Evolutionary conservation across 2,329 filamentous ascomycete genomes (phyloP).

Genomic region (Colletotrichum gigasporum): DNA sequence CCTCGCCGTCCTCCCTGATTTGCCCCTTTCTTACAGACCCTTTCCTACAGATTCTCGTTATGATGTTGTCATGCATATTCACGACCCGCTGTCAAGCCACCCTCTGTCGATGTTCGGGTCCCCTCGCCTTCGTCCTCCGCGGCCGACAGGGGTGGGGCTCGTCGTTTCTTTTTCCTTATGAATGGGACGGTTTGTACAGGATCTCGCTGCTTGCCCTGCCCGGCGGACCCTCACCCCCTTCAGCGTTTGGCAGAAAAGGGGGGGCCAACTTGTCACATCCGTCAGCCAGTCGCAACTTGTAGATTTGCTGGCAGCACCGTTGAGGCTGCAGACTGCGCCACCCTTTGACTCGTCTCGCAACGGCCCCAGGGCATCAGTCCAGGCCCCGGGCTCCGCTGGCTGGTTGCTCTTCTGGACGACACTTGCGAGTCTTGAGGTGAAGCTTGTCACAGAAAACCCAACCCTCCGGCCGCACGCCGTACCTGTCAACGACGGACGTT

Average conservation of each 20-base stretch:
- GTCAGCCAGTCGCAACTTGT: constrained; percentile 30
- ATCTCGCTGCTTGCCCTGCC: constrained; percentile 23
- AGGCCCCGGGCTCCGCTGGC: constrained; percentile 2
- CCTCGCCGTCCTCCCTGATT: constrained; percentile 1
- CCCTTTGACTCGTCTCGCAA: constrained; percentile 20
- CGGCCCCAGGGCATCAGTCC: constrained; percentile 29
- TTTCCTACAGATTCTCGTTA: constrained; percentile 17
- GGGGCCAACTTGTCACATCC: constrained; percentile 27
- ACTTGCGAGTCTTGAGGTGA: constrained; percentile 30
- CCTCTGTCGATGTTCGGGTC: constrained; percentile 25
- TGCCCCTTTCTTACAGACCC: constrained; percentile 15
- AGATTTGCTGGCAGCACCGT: constrained; percentile 24
- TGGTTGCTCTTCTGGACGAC: constrained; percentile 29
- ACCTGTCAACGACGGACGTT: constrained; percentile 24
- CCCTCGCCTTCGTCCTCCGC: not conserved
- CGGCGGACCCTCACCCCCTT: constrained; percentile 5
- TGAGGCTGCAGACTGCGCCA: constrained; percentile 23
- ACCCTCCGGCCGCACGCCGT: not conserved
- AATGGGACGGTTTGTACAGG: constrained; percentile 22
- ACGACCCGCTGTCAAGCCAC: constrained; percentile 29
- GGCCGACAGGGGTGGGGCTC: constrained; percentile 2
- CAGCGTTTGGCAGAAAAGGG: constrained; percentile 16
- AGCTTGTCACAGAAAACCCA: constrained; percentile 25
- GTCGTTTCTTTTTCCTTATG: not conserved
- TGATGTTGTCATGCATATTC: constrained; percentile 25